phyloP scores from a whole-genome alignment of 2,329 filamentous ascomycete species.

The Shiraia sp. region DNA sequence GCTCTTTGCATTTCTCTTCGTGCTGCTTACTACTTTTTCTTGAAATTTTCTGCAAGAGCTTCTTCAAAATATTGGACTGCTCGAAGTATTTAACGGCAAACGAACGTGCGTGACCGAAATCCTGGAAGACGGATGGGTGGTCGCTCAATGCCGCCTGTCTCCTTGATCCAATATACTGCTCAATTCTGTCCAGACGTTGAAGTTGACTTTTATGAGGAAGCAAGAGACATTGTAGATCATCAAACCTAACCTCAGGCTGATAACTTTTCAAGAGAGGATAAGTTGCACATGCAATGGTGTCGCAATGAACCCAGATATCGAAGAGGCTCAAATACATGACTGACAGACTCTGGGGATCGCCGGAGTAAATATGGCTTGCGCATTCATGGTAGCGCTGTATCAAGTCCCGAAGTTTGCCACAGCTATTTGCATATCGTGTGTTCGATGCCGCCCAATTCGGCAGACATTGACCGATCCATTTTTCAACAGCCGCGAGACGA shows the following conservation, averaged over 20 bases:
- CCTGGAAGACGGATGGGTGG: conserved; percentile 44
- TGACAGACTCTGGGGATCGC: conserved; percentile 54
- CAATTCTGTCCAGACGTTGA: conserved; percentile 50
- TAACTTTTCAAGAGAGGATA: conserved; percentile 54
- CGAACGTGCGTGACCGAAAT: conserved; percentile 39
- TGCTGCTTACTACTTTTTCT: conserved; percentile 33
- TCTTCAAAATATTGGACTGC: conserved; percentile 48
- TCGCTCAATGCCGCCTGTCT: conserved; percentile 7
- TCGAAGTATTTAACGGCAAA: conserved; percentile 58
- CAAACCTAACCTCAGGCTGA: conserved; percentile 48
- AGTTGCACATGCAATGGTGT: conserved; percentile 49
- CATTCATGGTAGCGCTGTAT: conserved; percentile 19
- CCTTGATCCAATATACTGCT: conserved; percentile 52
- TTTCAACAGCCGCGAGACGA: conserved; percentile 55
- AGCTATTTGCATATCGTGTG: conserved; percentile 24
- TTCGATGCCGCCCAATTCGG: conserved; percentile 45
- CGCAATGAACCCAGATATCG: conserved; percentile 63
- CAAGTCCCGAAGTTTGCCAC: conserved; percentile 14
- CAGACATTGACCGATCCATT: conserved; percentile 53
- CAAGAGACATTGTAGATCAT: conserved; percentile 50
- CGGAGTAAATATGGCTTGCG: conserved; percentile 38
- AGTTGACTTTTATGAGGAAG: conserved; percentile 53
- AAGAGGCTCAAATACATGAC: conserved; percentile 60
- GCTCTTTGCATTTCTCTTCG: conserved; percentile 24
- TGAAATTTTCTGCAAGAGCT: conserved; percentile 45